Percentiles rank a stretch among this genome's conserved stretches.
phyloP scores from a whole-genome alignment of 179 eudicot genomes.

The Carnegiea gigantea region DNA sequence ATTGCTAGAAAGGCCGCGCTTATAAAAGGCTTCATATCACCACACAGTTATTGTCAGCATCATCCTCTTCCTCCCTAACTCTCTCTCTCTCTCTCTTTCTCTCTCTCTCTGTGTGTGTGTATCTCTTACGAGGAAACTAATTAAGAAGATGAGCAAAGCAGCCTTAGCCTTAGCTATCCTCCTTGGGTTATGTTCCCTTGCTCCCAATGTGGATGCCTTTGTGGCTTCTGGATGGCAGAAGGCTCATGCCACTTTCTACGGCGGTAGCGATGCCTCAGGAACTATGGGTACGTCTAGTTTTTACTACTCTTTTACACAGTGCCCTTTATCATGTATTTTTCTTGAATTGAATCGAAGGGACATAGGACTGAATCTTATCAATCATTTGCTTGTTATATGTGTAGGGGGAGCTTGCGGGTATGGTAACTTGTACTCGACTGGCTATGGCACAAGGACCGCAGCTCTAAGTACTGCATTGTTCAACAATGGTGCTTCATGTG shows the following conservation, averaged over 20 bases:
- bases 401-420: conserved; percentile 78
- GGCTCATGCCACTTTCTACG: conserved; percentile 57
- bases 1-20: conserved; percentile 5
- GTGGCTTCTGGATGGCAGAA: conserved; percentile 44
- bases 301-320: neutral
- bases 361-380: neutral
- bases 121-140: neutral
- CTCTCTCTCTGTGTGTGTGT: neutral
- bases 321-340: too few relatives aligned
- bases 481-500: conserved; percentile 65
- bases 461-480: conserved; percentile 69
- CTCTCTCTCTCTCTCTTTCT: neutral
- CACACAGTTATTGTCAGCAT: conserved; percentile 20
- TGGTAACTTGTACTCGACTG: conserved; percentile 51
- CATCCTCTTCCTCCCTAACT: neutral
- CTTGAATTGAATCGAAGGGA: neutral
- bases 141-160: conserved; percentile 23
- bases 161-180: conserved; percentile 16
- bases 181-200: conserved; percentile 22
- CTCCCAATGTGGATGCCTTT: conserved; percentile 31
- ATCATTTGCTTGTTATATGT: neutral
- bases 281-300: conserved; percentile 46
- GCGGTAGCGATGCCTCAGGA: conserved; percentile 58
- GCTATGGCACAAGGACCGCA: conserved; percentile 61
- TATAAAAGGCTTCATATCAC: conserved; percentile 20